A percentile compares a stretch with the other conserved stretches of the same genome.
phyloP scores from a whole-genome alignment of 2,329 filamentous ascomycete genomes.

The Incumbomyces lentus region DNA sequence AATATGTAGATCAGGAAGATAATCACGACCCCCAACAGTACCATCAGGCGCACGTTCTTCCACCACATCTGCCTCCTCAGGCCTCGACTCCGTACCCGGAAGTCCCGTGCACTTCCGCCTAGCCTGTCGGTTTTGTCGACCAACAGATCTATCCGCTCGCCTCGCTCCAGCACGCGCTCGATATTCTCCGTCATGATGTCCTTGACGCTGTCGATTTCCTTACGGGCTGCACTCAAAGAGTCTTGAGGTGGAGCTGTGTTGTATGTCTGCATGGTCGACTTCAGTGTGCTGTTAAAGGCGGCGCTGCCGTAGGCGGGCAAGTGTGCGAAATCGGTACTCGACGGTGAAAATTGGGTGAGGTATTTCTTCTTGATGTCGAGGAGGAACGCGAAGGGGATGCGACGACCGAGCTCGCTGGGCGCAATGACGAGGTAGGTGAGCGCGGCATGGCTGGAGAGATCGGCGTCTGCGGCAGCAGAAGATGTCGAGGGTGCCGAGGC shows the following conservation, averaged over 20 bases:
- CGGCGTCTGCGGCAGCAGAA: slow-evolving; percentile 12
- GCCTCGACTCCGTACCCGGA: slow-evolving; percentile 74
- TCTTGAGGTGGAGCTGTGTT: slow-evolving; percentile 70
- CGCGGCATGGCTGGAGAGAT: slow-evolving; percentile 45
- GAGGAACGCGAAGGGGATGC: slow-evolving; percentile 86
- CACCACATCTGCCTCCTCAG: slow-evolving; percentile 96
- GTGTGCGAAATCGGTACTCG: slow-evolving; percentile 59
- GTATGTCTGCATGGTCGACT: slow-evolving; percentile 69
- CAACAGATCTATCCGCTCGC: slow-evolving; percentile 84
- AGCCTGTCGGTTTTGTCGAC: slow-evolving; percentile 94
- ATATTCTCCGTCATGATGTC: slow-evolving; percentile 96
- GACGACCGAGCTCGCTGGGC: slow-evolving; percentile 67
- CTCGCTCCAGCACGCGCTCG: slow-evolving; percentile 75
- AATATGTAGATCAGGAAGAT: slow-evolving; percentile 62
- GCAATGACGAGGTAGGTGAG: slow-evolving; percentile 89
- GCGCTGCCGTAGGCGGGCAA: slow-evolving; percentile 85
- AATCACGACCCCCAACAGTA: slow-evolving; percentile 58
- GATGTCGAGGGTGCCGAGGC: slow-evolving; percentile 50
- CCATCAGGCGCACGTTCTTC: slow-evolving; percentile 98
- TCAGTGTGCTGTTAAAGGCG: slow-evolving; percentile 72
- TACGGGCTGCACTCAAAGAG: slow-evolving; percentile 70
- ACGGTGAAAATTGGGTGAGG: slow-evolving; percentile 56
- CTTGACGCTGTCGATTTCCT: slow-evolving; percentile 83
- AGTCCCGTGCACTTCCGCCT: slow-evolving; percentile 80
- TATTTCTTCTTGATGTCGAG: slow-evolving; percentile 86